Conservation (phyloP, 225 moss, liverwort and hornwort genomes). For the Neckera pumila region DNA sequence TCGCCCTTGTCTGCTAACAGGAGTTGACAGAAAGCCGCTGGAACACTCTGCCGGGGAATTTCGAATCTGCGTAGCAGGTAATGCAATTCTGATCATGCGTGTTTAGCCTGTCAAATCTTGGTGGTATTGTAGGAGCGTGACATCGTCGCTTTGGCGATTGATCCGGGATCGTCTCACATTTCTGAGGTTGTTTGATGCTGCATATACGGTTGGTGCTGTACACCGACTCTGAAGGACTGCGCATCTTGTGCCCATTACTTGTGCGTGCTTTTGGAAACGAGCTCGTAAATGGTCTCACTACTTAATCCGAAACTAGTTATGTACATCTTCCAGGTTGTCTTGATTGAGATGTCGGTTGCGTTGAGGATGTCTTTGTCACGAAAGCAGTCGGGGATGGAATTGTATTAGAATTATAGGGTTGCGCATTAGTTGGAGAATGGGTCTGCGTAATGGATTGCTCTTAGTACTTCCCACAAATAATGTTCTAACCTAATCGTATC, state of each 20-base stretch:
- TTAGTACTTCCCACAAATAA: neutral
- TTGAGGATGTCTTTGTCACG: neutral
- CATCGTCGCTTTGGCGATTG: neutral
- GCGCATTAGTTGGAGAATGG: neutral
- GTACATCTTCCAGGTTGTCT: neutral
- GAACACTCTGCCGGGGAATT: neutral
- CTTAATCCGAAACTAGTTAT: neutral
- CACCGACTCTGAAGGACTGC: neutral
- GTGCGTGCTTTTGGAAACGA: neutral
- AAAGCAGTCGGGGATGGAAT: neutral
- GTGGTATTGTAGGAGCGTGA: neutral
- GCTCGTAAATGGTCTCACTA: neutral
- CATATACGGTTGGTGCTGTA: neutral
- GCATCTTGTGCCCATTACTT: neutral
- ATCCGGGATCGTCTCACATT: neutral
- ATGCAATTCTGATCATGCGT: neutral
- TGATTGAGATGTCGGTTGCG: neutral
- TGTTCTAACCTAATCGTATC: too few relatives aligned
- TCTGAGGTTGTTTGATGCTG: neutral
- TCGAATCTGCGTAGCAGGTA: neutral
- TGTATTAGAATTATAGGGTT: neutral
- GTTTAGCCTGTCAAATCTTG: neutral
- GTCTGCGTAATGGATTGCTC: neutral
- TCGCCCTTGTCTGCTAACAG: neutral
- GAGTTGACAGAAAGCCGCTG: neutral